A percentile compares a stretch with the other conserved stretches of the same genome.
Conservation (phyloP, 2,329 filamentous ascomycete genomes). For the Claviceps fusiformis region DNA sequence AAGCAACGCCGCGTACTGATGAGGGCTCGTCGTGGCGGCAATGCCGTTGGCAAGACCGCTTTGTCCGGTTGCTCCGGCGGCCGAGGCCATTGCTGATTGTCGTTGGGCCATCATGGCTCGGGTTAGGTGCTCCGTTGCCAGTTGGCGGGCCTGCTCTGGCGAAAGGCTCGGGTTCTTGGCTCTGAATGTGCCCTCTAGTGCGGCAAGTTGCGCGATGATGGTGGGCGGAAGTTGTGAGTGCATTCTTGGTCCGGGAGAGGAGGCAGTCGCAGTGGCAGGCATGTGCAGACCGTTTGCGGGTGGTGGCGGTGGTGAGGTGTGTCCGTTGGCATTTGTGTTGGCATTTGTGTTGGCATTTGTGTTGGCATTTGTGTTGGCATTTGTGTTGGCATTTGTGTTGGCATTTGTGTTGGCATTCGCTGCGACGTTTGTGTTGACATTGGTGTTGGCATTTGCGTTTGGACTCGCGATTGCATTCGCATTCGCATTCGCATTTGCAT, state of each 20-base stretch:
- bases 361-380: conserved; percentile 9
- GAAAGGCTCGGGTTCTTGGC: conserved; percentile 37
- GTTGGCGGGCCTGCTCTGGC: conserved; percentile 34
- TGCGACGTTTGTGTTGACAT: too few species aligned
- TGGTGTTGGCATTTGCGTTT: too few species aligned
- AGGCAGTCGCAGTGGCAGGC: conserved; percentile 27
- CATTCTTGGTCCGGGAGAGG: conserved; percentile 28
- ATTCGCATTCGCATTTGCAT: not conserved
- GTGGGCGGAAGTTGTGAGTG: conserved; percentile 31
- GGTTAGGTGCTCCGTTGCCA: conserved; percentile 37
- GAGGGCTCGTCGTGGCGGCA: conserved; percentile 35
- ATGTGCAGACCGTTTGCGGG: conserved; percentile 33
- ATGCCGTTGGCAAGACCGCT: conserved; percentile 35
- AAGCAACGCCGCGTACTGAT: conserved; percentile 46
- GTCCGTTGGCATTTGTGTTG: conserved; percentile 15
- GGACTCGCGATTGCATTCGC: conserved; percentile 9
- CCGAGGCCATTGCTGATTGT: conserved; percentile 41
- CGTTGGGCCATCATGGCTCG: conserved; percentile 34
- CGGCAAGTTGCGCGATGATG: conserved; percentile 34
- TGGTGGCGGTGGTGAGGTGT: conserved; percentile 33
- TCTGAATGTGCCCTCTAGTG: conserved; percentile 38
- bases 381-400: not conserved
- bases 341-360: not conserved
- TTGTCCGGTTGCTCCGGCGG: conserved; percentile 35
- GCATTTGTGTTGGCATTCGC: too few species aligned